Base-by-base conservation (phyloP, 2,329 filamentous ascomycete species). In the Sclerotinia spermophila region DNA sequence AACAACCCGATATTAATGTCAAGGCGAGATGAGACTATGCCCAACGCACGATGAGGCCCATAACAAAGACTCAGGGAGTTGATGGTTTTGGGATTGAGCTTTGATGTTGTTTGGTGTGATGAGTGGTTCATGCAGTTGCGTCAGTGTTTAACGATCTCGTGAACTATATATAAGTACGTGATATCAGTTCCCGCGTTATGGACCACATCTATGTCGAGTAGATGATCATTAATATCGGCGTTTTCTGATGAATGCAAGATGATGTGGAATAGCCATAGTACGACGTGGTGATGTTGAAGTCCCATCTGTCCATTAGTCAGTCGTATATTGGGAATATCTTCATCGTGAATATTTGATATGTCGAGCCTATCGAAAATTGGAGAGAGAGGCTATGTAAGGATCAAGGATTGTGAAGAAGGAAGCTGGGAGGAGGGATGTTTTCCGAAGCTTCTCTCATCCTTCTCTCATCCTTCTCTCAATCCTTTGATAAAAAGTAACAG, bases 381-480 rank as follows among this genome's bases (percentile, higher is more conserved):
- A 11, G 10, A 33, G 11, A 21, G 30, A 42, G n/a, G n/a, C n/a
- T 15, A 24, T 45, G 27, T 2, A 61, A 44, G 59, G 40, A 61
- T 45, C 11, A n/a, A 33, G 21, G n/a, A 53, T 27, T n/a, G 13
- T 30, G 13, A 3, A n/a, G 56, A 19, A 62, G 21, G 13, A 24
- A 24, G 8, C 45, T 27, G 38, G 59, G n/a, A n/a, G n/a, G n/a
- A n/a, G n/a, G 13, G 19, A 33, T 33, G 11, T 45, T 33, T 33
- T 45, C 59, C 40, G 59, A 45, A 62, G 40, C 59, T 45, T 45
- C 38, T 44, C 59, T 45, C 59, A 62, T 45, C 40, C 59, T 45
- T 45, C 38, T 44, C 59, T 45, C 59, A 62, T 45, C 40, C 27
- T 45, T 44, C 40, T 24, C 21, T 38, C n/a, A 38, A 60, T 60